A percentile compares a stretch with the other conserved stretches of the same genome.
These are phyloP conservation scores for Ophiostoma montium DNA, from an alignment of 2,329 filamentous ascomycete genomes.

Conservation along the genomic window DNA sequence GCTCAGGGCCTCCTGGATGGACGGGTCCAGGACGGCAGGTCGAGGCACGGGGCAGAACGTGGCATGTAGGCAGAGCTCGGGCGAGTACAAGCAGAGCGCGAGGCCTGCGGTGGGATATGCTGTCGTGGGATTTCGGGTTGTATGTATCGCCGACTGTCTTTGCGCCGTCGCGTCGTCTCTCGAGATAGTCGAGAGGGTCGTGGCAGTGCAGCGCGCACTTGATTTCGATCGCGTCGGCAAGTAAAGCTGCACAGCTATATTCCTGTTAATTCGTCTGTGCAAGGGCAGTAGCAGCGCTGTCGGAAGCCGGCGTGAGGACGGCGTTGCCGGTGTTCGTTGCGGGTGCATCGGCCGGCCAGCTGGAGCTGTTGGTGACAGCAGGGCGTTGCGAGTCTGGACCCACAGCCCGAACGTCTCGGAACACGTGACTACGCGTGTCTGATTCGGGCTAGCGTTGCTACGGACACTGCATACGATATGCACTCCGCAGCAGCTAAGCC, in stretches of 20 bases:
- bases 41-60: neutral
- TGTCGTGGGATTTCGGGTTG: too few species aligned
- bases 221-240: too few species aligned
- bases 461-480: too few species aligned
- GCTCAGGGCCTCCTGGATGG: slow-evolving; percentile 10
- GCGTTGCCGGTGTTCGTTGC: slow-evolving; percentile 4
- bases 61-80: slow-evolving; percentile 7
- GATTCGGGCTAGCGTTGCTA: too few species aligned
- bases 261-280: neutral
- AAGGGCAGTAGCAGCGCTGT: neutral
- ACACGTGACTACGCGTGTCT: too few species aligned
- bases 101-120: neutral
- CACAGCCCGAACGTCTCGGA: too few species aligned
- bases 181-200: too few species aligned
- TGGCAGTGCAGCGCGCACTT: too few species aligned
- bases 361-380: slow-evolving; percentile 3
- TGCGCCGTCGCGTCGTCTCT: too few species aligned
- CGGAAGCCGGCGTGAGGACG: neutral
- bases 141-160: neutral
- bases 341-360: slow-evolving; percentile 6
- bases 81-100: neutral
- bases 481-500: too few species aligned
- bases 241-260: neutral
- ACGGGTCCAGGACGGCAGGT: slow-evolving; percentile 2
- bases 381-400: too few species aligned